These are phyloP conservation scores for Exophiala alcalophila DNA, from an alignment of 2,329 filamentous ascomycete genomes.

Conservation along the genomic window DNA sequence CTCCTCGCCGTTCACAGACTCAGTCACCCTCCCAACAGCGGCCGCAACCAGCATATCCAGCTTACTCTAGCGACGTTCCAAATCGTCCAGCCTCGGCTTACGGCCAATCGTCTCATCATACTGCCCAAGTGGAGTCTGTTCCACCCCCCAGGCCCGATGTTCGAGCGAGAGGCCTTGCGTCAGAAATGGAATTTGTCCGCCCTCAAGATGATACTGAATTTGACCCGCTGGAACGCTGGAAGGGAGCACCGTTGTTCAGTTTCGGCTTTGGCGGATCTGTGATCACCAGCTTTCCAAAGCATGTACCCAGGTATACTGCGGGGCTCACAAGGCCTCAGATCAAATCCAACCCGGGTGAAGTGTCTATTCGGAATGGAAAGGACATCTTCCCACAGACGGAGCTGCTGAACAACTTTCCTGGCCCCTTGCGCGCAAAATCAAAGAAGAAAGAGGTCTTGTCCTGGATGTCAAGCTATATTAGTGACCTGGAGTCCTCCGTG, in stretches of 20 bases:
- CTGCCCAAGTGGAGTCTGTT: slow-evolving; percentile 27
- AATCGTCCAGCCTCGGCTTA: slow-evolving; percentile 55
- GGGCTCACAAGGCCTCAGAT: slow-evolving; percentile 72
- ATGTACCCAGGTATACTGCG: slow-evolving; percentile 79
- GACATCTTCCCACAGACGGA: slow-evolving; percentile 70
- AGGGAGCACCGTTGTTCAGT: slow-evolving; percentile 77
- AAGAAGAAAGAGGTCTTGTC: slow-evolving; percentile 91
- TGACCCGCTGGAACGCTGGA: slow-evolving; percentile 86
- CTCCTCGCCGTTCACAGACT: slow-evolving; percentile 53
- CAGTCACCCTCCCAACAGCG: slow-evolving; percentile 58
- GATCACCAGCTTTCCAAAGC: slow-evolving; percentile 81
- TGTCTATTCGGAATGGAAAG: slow-evolving; percentile 73
- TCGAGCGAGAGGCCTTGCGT: slow-evolving; percentile 45
- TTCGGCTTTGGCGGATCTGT: slow-evolving; percentile 86
- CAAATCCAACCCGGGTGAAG: slow-evolving; percentile 75
- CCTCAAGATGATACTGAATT: slow-evolving; percentile 56
- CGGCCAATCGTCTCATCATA: slow-evolving; percentile 40
- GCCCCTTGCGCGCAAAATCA: slow-evolving; percentile 79
- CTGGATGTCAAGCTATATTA: slow-evolving; percentile 78
- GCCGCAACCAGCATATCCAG: slow-evolving; percentile 46
- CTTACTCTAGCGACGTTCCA: slow-evolving; percentile 46
- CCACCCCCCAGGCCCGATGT: slow-evolving; percentile 33
- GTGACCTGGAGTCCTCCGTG: slow-evolving; percentile 60
- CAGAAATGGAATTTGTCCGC: slow-evolving; percentile 54
- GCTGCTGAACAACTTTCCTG: slow-evolving; percentile 76